A percentile compares a stretch with the other conserved stretches of the same genome.
Evolutionary conservation across 371 early-diverging fungal genomes (phyloP).

Genomic region (Mortierella sp.): DNA sequence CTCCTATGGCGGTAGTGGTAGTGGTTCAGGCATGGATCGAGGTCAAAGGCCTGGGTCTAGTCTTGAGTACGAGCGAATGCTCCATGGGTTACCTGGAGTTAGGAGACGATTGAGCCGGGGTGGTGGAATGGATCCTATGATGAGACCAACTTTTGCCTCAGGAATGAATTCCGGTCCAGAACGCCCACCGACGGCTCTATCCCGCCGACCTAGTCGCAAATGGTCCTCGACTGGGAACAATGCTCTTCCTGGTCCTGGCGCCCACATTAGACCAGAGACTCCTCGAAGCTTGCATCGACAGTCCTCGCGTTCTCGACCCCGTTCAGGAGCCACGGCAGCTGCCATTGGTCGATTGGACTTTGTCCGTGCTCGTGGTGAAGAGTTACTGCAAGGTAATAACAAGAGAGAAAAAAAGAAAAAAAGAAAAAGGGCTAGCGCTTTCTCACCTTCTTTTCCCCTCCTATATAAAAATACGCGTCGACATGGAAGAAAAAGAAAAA

Average conservation of each 20-base stretch:
- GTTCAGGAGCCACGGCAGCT: conserved; percentile 46
- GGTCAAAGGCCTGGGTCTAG: too few relatives aligned
- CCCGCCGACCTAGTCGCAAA: neutral
- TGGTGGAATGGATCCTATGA: too few relatives aligned
- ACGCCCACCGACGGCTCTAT: neutral
- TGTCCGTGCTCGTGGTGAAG: conserved; percentile 39
- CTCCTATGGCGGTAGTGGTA: too few relatives aligned
- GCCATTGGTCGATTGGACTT: conserved; percentile 45
- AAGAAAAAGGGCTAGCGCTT: neutral
- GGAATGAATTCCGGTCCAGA: conserved; percentile 11
- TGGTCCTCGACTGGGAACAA: neutral
- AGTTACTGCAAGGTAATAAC: conserved; percentile 37
- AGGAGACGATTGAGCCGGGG: too few relatives aligned
- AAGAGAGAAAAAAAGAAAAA: too few relatives aligned
- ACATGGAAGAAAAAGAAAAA: too few relatives aligned
- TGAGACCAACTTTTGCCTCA: too few relatives aligned
- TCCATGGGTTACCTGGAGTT: too few relatives aligned
- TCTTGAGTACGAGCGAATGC: too few relatives aligned
- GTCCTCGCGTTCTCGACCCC: conserved; percentile 32
- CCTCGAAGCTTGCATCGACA: conserved; percentile 6
- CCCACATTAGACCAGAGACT: neutral
- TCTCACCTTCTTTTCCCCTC: neutral
- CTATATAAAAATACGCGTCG: neutral
- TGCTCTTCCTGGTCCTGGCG: neutral
- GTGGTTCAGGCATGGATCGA: too few relatives aligned